Evolutionary conservation across 2,329 filamentous ascomycete genomes (phyloP).

Genomic region (Chaetomium globosum): DNA sequence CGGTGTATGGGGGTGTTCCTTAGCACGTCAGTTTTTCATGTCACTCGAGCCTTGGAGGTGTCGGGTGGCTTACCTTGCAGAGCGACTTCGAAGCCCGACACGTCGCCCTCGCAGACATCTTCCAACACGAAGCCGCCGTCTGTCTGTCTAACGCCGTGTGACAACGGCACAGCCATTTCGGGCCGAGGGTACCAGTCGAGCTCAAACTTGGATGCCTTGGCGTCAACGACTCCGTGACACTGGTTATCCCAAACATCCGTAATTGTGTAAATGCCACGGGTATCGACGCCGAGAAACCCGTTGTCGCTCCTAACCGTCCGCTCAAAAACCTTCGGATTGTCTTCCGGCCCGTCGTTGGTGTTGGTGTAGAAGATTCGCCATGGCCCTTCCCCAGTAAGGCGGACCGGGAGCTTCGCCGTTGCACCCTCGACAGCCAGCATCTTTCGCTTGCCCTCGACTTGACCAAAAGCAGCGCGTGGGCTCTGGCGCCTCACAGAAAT

Average conservation of each 20-base stretch:
- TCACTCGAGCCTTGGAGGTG: not conserved
- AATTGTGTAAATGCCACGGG: constrained; percentile 78
- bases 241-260: constrained; percentile 73
- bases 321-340: constrained; percentile 47
- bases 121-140: constrained; percentile 67
- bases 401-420: constrained; percentile 73
- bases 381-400: constrained; percentile 81
- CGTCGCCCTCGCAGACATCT: constrained; percentile 90
- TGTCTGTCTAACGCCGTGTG: constrained; percentile 60
- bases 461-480: constrained; percentile 82
- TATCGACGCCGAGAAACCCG: constrained; percentile 66
- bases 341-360: constrained; percentile 52
- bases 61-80: constrained; percentile 64
- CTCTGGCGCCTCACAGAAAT: constrained; percentile 86
- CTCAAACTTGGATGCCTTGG: constrained; percentile 71
- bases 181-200: constrained; percentile 87
- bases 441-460: constrained; percentile 76
- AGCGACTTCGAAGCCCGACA: constrained; percentile 81
- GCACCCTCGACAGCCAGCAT: constrained; percentile 77
- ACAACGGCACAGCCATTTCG: constrained; percentile 66
- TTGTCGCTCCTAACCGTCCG: constrained; percentile 62
- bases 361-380: constrained; percentile 82
- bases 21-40: constrained; percentile 3
- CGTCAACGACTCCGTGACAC: constrained; percentile 80
- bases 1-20: constrained; percentile 78